Percentiles rank a stretch among this genome's conserved stretches.
These are phyloP conservation scores for Tephrocybe rancida DNA, from an alignment of 768 basidiomycete genomes.

Conservation along the genomic window DNA sequence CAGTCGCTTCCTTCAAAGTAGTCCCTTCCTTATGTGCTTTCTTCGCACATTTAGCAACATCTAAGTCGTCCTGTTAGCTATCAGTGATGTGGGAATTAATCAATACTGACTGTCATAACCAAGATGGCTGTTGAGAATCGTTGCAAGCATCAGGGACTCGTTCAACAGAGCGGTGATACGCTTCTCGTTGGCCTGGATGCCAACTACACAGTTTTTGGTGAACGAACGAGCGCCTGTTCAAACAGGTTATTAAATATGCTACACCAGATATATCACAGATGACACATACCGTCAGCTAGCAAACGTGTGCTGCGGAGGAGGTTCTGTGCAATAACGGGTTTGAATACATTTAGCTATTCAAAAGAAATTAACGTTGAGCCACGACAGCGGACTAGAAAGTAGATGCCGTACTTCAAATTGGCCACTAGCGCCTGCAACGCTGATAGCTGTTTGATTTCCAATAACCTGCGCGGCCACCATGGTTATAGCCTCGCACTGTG, in stretches of 20 bases:
- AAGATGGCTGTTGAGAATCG: slow-evolving; percentile 92
- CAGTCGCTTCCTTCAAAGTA: slow-evolving; percentile 94
- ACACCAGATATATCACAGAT: background rate
- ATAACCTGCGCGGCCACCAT: slow-evolving; percentile 99
- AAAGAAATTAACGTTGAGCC: background rate
- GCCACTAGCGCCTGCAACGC: slow-evolving; percentile 90
- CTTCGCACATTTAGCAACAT: slow-evolving; percentile 98
- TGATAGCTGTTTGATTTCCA: slow-evolving; percentile 94
- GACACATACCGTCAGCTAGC: slow-evolving; percentile 77
- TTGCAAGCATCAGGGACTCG: slow-evolving; percentile 97
- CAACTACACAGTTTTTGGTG: slow-evolving; percentile 96
- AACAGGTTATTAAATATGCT: slow-evolving; percentile 16
- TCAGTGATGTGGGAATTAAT: background rate
- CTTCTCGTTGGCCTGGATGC: slow-evolving; percentile 95
- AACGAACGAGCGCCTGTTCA: slow-evolving; percentile 81
- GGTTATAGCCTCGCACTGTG: slow-evolving; percentile 97
- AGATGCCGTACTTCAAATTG: slow-evolving; percentile 85
- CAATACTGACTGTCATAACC: slow-evolving; percentile 90
- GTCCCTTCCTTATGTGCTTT: slow-evolving; percentile 99
- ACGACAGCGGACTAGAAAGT: background rate
- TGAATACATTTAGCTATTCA: slow-evolving; percentile 92
- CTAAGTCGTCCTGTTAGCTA: slow-evolving; percentile 40
- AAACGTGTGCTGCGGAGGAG: slow-evolving; percentile 95
- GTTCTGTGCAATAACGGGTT: slow-evolving; percentile 98
- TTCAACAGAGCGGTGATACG: slow-evolving; percentile 87